Evolutionary conservation across 2,329 filamentous ascomycete species (phyloP), one percentile per base, ranked within the genome.

Genomic region (Cercospora nicotianae): DNA sequence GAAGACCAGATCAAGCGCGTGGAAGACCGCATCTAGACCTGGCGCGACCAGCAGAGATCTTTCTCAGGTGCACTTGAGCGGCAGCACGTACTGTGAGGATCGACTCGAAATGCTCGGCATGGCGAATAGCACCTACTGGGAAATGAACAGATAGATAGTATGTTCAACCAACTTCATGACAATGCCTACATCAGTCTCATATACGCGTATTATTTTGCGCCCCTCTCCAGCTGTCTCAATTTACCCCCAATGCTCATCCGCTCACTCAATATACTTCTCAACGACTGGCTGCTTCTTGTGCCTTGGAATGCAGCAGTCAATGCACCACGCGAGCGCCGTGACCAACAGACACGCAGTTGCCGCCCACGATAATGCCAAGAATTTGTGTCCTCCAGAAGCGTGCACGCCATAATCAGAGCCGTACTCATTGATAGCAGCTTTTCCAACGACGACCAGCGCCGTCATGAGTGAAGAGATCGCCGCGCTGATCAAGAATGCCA

Each of bases 401-500:
- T n/a, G 18, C 18, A 61, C 23, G 9, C 59, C 59, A 45, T 61
- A 61, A 5, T 61, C 36, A 28, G 42, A 23, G 12, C 85, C 86
- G 64, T 86, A 81, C 30, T 84, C 75, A 69, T 87, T 88, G 69
- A 90, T 82, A 0, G 85, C 73, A 18, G 83, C 72, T 1, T 81
- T 77, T 3, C 83, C 86, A 76, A 88, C 86, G 64, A 84, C 81
- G 10, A 84, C 83, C 4, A 89, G 78, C 18, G 90, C 89, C 0
- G 87, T 91, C 28, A 89, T 87, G 26, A 94, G 90, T 72, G 92
- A 92, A 20, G 91, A 94, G 59, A 90, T 89, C 63, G 89, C 88
- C 3, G 90, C 90, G 73, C 90, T 84, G 12, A 88, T 80, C 6
- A 87, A 48, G 69, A 88, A 86, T 0, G 84, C 83, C n/a, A 87